A percentile compares a stretch with the other conserved stretches of the same genome.
Conservation (phyloP, 164 flowering plant genomes). For the Nymphaea thermarum region DNA sequence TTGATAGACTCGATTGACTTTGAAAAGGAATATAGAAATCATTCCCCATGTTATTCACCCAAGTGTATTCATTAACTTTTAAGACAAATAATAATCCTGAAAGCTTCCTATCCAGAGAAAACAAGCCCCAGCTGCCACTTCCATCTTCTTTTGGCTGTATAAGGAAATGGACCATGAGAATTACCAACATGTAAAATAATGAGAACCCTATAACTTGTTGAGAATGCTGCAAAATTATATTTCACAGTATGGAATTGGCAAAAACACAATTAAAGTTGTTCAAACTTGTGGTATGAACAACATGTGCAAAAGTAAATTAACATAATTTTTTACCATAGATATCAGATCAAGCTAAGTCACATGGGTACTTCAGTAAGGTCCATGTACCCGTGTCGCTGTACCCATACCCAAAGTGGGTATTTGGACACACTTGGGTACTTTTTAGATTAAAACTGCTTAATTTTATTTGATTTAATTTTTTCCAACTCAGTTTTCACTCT, state of each 20-base stretch:
- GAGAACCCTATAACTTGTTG: not conserved
- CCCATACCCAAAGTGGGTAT: too few relatives aligned
- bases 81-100: slow-evolving; percentile 77
- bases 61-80: slow-evolving; percentile 52
- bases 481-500: too few relatives aligned
- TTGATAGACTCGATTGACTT: slow-evolving; percentile 13
- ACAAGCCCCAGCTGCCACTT: slow-evolving; percentile 41
- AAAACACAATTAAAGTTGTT: not conserved
- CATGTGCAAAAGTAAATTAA: too few relatives aligned
- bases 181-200: not conserved
- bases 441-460: too few relatives aligned
- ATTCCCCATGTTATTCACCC: slow-evolving; percentile 60
- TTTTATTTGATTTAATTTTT: too few relatives aligned
- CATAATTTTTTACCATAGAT: too few relatives aligned
- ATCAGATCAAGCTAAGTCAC: too few relatives aligned
- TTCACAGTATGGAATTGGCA: not conserved
- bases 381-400: too few relatives aligned
- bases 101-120: slow-evolving; percentile 48
- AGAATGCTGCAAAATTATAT: not conserved
- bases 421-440: too few relatives aligned
- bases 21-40: slow-evolving; percentile 79
- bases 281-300: too few relatives aligned
- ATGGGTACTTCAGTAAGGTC: too few relatives aligned
- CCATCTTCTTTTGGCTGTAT: slow-evolving; percentile 60
- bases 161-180: slow-evolving; percentile 1